phyloP scores from a whole-genome alignment of 441 rosid genomes.

The Populus hybrid region DNA sequence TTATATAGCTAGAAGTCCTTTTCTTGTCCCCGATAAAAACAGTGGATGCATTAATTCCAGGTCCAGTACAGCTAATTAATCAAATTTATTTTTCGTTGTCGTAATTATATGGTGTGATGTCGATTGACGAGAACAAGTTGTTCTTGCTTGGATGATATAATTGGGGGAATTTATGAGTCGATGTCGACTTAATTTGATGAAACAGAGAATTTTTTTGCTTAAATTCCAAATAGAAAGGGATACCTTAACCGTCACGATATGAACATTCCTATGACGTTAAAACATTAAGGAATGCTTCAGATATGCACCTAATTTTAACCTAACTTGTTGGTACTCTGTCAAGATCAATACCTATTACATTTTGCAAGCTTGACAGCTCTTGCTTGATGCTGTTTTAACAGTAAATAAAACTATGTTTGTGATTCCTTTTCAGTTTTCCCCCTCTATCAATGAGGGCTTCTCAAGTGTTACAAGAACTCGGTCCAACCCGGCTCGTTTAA shows the following conservation, averaged over 20 bases:
- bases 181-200: not conserved
- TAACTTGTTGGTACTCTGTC: not conserved
- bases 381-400: not conserved
- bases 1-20: too few relatives aligned
- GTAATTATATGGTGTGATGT: too few relatives aligned
- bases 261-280: not conserved
- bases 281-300: not conserved
- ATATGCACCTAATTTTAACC: not conserved
- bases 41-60: too few relatives aligned
- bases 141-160: not conserved
- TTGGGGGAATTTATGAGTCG: not conserved
- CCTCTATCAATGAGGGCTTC: too few relatives aligned
- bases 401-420: too few relatives aligned
- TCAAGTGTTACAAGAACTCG: too few relatives aligned
- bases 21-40: too few relatives aligned
- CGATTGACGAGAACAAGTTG: not conserved
- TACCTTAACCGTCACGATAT: not conserved
- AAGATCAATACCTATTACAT: not conserved
- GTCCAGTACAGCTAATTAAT: too few relatives aligned
- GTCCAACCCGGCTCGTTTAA: too few relatives aligned
- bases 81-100: too few relatives aligned
- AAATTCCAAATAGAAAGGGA: not conserved
- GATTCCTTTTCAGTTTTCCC: not conserved
- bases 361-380: not conserved
- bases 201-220: not conserved